A percentile compares a stretch with the other conserved stretches of the same genome.
phyloP scores from a whole-genome alignment of 2,329 filamentous ascomycete genomes.

The Aurifilum marmelostoma region DNA sequence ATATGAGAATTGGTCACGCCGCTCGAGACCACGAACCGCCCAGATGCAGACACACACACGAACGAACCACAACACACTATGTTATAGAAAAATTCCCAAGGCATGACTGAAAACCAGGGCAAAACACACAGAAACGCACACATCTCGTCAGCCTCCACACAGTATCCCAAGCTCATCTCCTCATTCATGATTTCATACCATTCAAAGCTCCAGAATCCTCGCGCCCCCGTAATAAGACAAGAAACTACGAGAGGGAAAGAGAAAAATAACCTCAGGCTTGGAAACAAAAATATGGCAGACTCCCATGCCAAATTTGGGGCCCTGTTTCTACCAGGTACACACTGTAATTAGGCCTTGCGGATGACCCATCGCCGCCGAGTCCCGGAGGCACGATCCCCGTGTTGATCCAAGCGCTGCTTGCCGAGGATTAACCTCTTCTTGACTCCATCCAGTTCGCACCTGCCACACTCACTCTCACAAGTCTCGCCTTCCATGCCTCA shows the following conservation, averaged over 20 bases:
- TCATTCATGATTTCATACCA: neutral
- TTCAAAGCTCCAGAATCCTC: neutral
- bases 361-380: constrained; percentile 24
- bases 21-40: neutral
- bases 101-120: no score
- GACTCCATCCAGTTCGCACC: constrained; percentile 15
- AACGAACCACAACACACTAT: neutral
- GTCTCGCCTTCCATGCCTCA: no score
- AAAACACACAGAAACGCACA: neutral
- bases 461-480: neutral
- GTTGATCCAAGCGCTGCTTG: constrained; percentile 22
- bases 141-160: neutral
- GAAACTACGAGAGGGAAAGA: neutral
- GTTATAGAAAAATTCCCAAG: neutral
- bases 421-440: constrained; percentile 24
- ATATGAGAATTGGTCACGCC: neutral
- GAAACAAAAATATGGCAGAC: neutral
- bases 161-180: neutral
- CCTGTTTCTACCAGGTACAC: constrained; percentile 19
- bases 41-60: neutral
- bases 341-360: constrained; percentile 16
- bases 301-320: neutral
- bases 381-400: constrained; percentile 25
- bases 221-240: neutral
- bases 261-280: neutral